Base-by-base conservation (phyloP, 2,329 filamentous ascomycete genomes). In the Exophiala viscosa region DNA sequence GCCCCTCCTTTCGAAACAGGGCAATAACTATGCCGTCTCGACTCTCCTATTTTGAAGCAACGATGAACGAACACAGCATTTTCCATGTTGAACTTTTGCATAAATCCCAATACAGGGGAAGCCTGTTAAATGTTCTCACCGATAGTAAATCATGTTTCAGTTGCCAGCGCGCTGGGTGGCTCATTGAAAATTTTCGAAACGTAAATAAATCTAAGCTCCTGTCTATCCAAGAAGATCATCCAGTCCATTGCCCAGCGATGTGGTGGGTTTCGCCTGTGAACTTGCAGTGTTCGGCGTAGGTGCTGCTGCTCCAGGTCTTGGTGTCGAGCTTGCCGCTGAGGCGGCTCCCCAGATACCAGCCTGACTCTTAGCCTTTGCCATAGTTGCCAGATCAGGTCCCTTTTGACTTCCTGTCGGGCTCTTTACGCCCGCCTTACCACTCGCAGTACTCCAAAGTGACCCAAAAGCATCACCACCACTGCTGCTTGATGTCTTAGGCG, bases 341-440 rank as follows among this genome's bases (percentile, higher is more conserved):
- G 86, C 79, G 0, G 88, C 81, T 14, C 92, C 93, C 90, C 95
- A 99, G 59, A 99, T 89, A 6, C 91, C 90, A 13, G 91, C 90
- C 63, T 85, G 90, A 53, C 90, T 93, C 79, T 97, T 96, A 73
- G 96, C 90, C 77, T 96, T 96, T n/a, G 91, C 92, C 70, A 99
- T 83, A 69, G 95, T 91, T 28, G 90, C 91, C 73, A 99, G 81
- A 50, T 91, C 91, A 46, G 90, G 85, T 0, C 86, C 87, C 53
- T 84, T 79, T 48, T 78, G 75, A 2, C 84, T 80, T 55, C 72
- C 77, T 1, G 79, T 72, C 74, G 93, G 95, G 32, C 47, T 58
- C 76, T 90, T 90, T 60, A 90, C 80, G 42, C 85, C 84, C 9
- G 80, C 80, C 59, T 84, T 89, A 23, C 85, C 85, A 60, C 82